phyloP scores from a whole-genome alignment of 2,329 filamentous ascomycete species.

The Fusarium ramigenum region DNA sequence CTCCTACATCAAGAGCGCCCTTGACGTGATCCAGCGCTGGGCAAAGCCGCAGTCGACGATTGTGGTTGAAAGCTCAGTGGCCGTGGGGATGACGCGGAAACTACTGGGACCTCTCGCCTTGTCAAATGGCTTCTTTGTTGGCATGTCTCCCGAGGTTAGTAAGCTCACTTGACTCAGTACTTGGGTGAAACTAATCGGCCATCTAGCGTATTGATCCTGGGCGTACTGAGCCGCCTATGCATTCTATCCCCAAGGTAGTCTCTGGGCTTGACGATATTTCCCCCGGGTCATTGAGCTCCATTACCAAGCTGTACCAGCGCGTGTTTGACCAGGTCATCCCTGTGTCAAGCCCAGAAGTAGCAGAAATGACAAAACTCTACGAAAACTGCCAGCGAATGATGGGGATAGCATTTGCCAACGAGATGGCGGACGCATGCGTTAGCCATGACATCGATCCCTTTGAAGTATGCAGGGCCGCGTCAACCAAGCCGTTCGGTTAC shows the following conservation, averaged over 20 bases:
- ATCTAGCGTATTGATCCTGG: not conserved
- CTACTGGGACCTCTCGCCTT: not conserved
- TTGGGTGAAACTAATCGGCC: not conserved
- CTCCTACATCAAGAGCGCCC: not conserved
- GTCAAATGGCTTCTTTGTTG: not conserved
- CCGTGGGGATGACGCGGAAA: not conserved
- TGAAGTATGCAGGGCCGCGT: not conserved
- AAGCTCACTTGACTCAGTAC: rapidly evolving
- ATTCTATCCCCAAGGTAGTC: not conserved
- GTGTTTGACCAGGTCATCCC: not conserved
- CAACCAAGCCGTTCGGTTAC: not conserved
- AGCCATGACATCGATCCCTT: not conserved
- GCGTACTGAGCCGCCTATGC: not conserved
- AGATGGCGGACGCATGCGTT: not conserved
- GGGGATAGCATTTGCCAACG: not conserved
- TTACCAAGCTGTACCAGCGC: not conserved
- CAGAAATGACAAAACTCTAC: not conserved
- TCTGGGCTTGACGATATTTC: not conserved
- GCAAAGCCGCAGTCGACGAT: not conserved
- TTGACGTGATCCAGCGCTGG: not conserved
- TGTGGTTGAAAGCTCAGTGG: not conserved
- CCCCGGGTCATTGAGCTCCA: not conserved
- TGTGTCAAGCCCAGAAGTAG: not conserved
- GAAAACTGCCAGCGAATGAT: not conserved
- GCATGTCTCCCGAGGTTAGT: not conserved